Base-by-base conservation (phyloP, 2,329 filamentous ascomycete species). In the Zymoseptoria tritici region DNA sequence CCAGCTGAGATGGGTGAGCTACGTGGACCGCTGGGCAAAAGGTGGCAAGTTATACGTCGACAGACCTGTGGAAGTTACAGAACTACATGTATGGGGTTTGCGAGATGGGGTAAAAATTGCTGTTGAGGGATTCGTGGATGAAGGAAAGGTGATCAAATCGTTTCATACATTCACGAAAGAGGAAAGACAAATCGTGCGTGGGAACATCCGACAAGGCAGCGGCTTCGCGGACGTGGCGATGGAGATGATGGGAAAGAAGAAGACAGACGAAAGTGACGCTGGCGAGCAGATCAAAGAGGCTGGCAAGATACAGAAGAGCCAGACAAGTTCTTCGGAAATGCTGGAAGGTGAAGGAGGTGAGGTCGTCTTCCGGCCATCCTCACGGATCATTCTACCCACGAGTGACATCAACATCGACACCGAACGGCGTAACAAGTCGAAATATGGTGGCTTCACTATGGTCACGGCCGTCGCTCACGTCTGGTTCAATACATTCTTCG, bases 401-500 rank as follows among this genome's bases (percentile, higher is more conserved):
- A 91, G 88, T 72, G 94, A 97, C 70, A 82, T 97, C 66, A 96
- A 96, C 72, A 89, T 97, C 65, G 87, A 91, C 55, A 85, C 97
- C 22, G 92, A 97, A 76, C 84, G 91, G 7, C 85, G 92, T 42
- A 96, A 91, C 75, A 89, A 87, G 69, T 85, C 89, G 1, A 83
- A 84, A 4, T 89, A 89, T 68, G 82, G 82, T 6, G 88, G 91
- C 0, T 83, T 90, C 66, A 91, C 90, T 0, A 90, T 97, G 86
- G 91, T 97, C 3, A 96, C 93, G 0, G 87, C 92, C 0, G 87
- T 97, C 9, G 92, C 92, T 0, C 93, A 97, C 70, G 90, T 96
- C 16, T 99, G 94, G 94, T 96, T 97, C 79, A 99, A 99, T 70
- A 80, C 86, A 1, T 97, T 86, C 75, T 97, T 97, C 68, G 94